Evolutionary conservation across 2,329 filamentous ascomycete genomes (phyloP), one percentile per base, ranked within the genome.

Genomic region (Dactylellina sp.): DNA sequence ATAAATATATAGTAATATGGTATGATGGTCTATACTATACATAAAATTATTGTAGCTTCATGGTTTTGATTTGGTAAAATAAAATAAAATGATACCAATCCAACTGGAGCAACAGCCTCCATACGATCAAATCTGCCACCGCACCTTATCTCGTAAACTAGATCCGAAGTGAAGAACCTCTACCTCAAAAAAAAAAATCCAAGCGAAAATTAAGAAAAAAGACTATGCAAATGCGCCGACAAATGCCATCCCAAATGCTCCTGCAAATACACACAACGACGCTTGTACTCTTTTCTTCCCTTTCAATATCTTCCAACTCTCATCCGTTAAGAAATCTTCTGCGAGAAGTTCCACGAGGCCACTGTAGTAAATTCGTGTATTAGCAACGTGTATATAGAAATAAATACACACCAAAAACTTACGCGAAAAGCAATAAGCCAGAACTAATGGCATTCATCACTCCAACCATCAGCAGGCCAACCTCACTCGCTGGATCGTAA

Each of bases 171-270:
- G 5, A 4, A 4, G 7, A 42, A 4, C n/a, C 6, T 35, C 32
- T 35, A 35, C 12, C 32, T 35, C 9, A 42, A 42, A 42, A 42
- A 9, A 42, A 42, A 6, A 35, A 35, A 35, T 6, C n/a, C n/a
- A n/a, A n/a, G n/a, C n/a, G n/a, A n/a, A n/a, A n/a, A 40, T 40
- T 3, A 3, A 40, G 12, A 40, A 40, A 14, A 49, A 24, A 49
- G 25, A 50, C 49, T 39, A 74, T 20, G 70, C 70, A 57, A 74
- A 91, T 7, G 89, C 89, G 0, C 89, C 89, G 0, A 92, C 89
- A 12, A 88, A 80, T 35, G 89, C 89, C 90, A 92, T 92, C 56
- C 90, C 83, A 56, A 85, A 82, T 0, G 90, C 88, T 0, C 90
- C 90, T 0, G 83, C 82, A 25, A 89, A 83, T 1, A 92, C 89